phyloP scores from a whole-genome alignment of 371 early-diverging fungal genomes.

The Mortierella polycephala region DNA sequence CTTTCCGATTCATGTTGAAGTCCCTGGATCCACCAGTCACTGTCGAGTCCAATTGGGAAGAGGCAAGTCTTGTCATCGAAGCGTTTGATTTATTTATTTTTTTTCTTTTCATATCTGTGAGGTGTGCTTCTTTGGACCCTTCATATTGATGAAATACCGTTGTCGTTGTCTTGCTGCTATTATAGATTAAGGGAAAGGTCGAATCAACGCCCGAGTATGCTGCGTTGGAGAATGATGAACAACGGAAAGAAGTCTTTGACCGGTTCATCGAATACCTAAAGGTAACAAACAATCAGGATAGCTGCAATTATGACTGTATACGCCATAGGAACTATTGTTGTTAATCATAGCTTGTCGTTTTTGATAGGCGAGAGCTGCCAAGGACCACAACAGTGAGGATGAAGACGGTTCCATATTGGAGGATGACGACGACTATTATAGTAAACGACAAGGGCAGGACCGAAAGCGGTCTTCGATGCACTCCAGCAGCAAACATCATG shows the following conservation, averaged over 20 bases:
- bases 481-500: constrained; percentile 10
- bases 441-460: constrained; percentile 16
- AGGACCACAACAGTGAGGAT: constrained; percentile 47
- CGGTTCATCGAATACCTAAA: constrained; percentile 73
- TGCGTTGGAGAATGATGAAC: constrained; percentile 72
- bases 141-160: not conserved
- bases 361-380: constrained; percentile 32
- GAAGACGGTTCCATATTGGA: constrained; percentile 54
- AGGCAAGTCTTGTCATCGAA: constrained; percentile 42
- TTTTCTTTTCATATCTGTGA: not conserved
- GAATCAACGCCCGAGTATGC: constrained; percentile 63
- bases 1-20: constrained; percentile 77
- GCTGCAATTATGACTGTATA: no score
- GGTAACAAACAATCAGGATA: constrained; percentile 51
- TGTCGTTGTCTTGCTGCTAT: not conserved
- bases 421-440: constrained; percentile 48
- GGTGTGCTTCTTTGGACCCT: not conserved
- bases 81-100: not conserved
- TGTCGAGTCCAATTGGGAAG: constrained; percentile 75
- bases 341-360: not conserved
- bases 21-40: constrained; percentile 69
- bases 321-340: not conserved
- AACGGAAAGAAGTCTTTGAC: constrained; percentile 80
- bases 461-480: constrained; percentile 10
- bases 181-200: constrained; percentile 49